Percentiles rank a stretch among this genome's conserved stretches.
Evolutionary conservation across 345 rosid species (phyloP).

Genomic region (Gossypium raimondii): DNA sequence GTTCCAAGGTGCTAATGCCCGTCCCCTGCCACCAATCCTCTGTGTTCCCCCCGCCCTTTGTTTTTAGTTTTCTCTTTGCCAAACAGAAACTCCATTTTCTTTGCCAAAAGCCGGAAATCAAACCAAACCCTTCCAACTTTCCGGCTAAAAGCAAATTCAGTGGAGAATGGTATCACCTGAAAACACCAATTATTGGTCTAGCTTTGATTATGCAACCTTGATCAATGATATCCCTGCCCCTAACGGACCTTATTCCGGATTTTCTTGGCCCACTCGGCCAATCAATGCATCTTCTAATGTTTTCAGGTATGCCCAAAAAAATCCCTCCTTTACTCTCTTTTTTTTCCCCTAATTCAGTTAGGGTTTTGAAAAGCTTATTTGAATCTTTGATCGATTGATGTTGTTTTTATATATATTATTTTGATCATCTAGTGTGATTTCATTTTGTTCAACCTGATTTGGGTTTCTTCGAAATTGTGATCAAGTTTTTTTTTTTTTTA

Average conservation of each 20-base stretch:
- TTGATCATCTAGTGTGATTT: background rate
- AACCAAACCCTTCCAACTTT: background rate
- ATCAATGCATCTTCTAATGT: conserved; percentile 47
- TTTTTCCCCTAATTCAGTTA: background rate
- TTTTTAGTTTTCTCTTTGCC: too few species aligned
- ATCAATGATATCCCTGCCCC: conserved; percentile 68
- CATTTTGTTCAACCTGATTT: background rate
- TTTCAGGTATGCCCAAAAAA: conserved; percentile 39
- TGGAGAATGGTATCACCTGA: conserved; percentile 71
- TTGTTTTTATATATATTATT: background rate
- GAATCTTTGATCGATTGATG: background rate
- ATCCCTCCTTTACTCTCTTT: background rate
- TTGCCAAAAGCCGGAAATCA: background rate
- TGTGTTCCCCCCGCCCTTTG: too few species aligned
- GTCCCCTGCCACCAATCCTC: too few species aligned
- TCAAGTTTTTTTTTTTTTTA: background rate
- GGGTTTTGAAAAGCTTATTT: conserved; percentile 1
- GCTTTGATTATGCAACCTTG: conserved; percentile 54
- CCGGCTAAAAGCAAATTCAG: conserved; percentile 10
- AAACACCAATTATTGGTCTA: conserved; percentile 38
- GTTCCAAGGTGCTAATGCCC: too few species aligned
- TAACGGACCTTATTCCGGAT: conserved; percentile 50
- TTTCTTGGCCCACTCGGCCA: conserved; percentile 70
- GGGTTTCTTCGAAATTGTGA: conserved; percentile 11
- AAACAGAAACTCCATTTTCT: too few species aligned